Conservation (phyloP, 2,329 filamentous ascomycete species). For the Aspergillus pseudonomiae region DNA sequence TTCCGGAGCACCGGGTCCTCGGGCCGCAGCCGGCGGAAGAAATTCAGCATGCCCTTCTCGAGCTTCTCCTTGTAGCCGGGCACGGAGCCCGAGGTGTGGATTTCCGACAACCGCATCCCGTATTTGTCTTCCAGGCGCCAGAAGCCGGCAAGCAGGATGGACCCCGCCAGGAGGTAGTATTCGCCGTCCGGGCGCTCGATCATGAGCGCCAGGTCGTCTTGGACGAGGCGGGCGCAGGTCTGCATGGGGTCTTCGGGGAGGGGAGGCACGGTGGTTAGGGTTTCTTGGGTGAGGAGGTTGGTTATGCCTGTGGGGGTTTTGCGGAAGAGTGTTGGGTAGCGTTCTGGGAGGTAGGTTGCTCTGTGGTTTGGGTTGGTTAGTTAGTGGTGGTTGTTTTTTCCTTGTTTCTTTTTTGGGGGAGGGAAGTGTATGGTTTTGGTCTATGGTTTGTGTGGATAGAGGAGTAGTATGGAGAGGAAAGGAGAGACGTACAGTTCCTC, state of each 20-base stretch:
- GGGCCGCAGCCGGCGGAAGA: slow-evolving; percentile 72
- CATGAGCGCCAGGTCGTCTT: slow-evolving; percentile 86
- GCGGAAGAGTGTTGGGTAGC: slow-evolving; percentile 73
- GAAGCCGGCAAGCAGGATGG: slow-evolving; percentile 77
- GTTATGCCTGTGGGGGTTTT: slow-evolving; percentile 67
- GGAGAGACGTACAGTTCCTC: slow-evolving; percentile 62
- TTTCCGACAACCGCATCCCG: slow-evolving; percentile 76
- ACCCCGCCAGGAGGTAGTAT: slow-evolving; percentile 78
- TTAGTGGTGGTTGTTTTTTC: not conserved
- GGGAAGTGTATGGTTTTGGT: not conserved
- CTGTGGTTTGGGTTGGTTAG: slow-evolving; percentile 24
- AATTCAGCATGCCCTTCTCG: slow-evolving; percentile 77
- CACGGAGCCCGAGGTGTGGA: slow-evolving; percentile 77
- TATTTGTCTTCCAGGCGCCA: slow-evolving; percentile 82
- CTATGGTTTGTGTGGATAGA: not conserved
- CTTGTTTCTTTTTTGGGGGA: not conserved
- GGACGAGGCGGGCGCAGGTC: slow-evolving; percentile 70
- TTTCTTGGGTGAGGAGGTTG: slow-evolving; percentile 72
- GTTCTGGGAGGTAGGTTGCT: slow-evolving; percentile 67
- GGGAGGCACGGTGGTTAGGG: slow-evolving; percentile 68
- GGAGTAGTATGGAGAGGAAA: not conserved
- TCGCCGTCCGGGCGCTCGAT: slow-evolving; percentile 74
- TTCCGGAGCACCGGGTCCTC: slow-evolving; percentile 70
- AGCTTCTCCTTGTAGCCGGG: slow-evolving; percentile 72
- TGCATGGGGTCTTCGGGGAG: slow-evolving; percentile 78